phyloP scores from a whole-genome alignment of 768 basidiomycete genomes.

The Leucocoprinus sp. region DNA sequence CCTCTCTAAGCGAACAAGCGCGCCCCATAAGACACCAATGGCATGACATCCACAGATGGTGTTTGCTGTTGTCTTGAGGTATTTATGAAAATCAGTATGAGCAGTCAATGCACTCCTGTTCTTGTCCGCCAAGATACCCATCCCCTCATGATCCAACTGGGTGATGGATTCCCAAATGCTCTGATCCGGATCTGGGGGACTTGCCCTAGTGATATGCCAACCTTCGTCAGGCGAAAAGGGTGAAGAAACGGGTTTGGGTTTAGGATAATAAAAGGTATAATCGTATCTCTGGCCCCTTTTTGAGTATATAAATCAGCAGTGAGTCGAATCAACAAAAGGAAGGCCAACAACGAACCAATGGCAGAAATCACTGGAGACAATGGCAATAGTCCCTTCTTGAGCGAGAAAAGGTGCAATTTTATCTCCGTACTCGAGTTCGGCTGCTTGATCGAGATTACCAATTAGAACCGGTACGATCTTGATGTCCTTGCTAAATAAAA shows the following conservation, averaged over 20 bases:
- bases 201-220: conserved; percentile 40
- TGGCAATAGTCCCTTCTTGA: conserved; percentile 72
- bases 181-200: conserved; percentile 33
- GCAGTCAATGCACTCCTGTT: conserved; percentile 45
- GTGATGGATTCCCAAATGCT: conserved; percentile 82
- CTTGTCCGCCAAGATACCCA: conserved; percentile 56
- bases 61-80: conserved; percentile 73
- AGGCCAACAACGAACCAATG: conserved; percentile 62
- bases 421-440: conserved; percentile 56
- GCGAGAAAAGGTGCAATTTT: conserved; percentile 77
- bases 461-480: conserved; percentile 86
- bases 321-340: neutral
- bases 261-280: conserved; percentile 83
- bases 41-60: conserved; percentile 97
- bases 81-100: conserved; percentile 56
- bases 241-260: no score
- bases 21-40: conserved; percentile 85
- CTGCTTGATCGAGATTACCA: conserved; percentile 56
- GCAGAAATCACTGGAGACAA: conserved; percentile 95
- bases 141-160: conserved; percentile 80
- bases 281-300: conserved; percentile 76
- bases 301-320: neutral
- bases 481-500: conserved; percentile 68
- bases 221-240: conserved; percentile 31
- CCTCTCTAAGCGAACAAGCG: conserved; percentile 52